These are phyloP conservation scores for Phalaenopsis hybrid DNA, from an alignment of 116 monocot genomes.

Conservation along the genomic window DNA sequence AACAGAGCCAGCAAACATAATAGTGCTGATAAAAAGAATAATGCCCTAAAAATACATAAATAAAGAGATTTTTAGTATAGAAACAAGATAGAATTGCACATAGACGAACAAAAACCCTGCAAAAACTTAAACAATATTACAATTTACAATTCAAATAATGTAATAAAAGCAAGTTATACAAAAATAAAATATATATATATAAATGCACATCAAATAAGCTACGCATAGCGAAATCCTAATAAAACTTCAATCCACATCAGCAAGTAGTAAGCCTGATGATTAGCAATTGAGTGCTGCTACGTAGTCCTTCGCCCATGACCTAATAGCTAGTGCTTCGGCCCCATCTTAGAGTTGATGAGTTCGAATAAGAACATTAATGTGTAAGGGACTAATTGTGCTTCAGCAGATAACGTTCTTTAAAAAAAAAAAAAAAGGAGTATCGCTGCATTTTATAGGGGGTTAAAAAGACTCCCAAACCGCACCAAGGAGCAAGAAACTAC, in stretches of 20 bases:
- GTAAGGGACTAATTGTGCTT: too few relatives aligned
- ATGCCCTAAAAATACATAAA: slow-evolving; percentile 42
- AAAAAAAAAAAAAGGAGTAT: too few relatives aligned
- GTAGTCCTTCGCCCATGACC: too few relatives aligned
- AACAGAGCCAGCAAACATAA: slow-evolving; percentile 63
- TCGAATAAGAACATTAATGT: too few relatives aligned
- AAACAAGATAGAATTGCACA: background rate
- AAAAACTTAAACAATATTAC: background rate
- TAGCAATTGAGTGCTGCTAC: background rate
- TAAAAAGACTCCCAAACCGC: background rate
- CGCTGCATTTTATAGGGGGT: background rate
- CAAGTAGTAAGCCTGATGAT: background rate
- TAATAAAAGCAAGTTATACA: background rate
- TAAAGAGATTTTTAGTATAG: background rate
- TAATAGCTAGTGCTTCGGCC: too few relatives aligned
- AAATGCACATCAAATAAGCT: background rate
- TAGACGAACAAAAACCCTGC: background rate
- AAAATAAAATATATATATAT: background rate
- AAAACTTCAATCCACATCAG: background rate
- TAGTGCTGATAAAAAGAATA: slow-evolving; percentile 49
- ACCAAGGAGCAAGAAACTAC: background rate
- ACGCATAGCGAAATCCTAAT: background rate
- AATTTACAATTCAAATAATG: slow-evolving; percentile 2
- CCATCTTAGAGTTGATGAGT: too few relatives aligned
- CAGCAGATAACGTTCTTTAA: too few relatives aligned